These are phyloP conservation scores for Aspergillus tamarii DNA, from an alignment of 2,329 filamentous ascomycete genomes.

Conservation along the genomic window DNA sequence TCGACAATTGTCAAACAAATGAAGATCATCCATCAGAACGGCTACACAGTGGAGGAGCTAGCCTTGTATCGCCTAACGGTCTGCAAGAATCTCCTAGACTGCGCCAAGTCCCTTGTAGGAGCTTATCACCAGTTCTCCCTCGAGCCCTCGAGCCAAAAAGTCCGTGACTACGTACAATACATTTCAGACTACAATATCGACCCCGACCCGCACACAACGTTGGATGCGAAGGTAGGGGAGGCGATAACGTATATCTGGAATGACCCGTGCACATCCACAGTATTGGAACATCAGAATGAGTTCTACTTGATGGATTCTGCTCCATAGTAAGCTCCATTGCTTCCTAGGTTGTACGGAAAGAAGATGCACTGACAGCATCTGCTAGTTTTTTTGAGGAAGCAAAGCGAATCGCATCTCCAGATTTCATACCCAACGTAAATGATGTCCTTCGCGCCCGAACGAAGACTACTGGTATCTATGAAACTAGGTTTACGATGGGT, in stretches of 20 bases:
- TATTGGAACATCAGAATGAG: conserved; percentile 93
- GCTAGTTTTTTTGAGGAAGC: conserved; percentile 94
- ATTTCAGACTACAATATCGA: conserved; percentile 87
- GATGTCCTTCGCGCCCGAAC: conserved; percentile 94
- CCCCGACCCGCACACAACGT: conserved; percentile 81
- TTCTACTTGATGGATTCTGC: conserved; percentile 99
- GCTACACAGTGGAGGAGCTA: conserved; percentile 91
- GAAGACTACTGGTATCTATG: conserved; percentile 98
- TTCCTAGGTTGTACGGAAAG: conserved; percentile 4
- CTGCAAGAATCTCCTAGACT: conserved; percentile 97
- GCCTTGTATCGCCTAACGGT: conserved; percentile 93
- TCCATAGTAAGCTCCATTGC: conserved; percentile 74
- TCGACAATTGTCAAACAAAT: conserved; percentile 99
- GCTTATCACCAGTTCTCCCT: conserved; percentile 93
- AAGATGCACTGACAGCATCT: conserved; percentile 27
- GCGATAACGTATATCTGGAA: conserved; percentile 89
- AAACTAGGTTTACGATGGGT: conserved; percentile 98
- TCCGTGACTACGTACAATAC: conserved; percentile 75
- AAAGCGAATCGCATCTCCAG: conserved; percentile 75
- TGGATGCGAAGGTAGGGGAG: conserved; percentile 78
- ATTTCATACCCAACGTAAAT: conserved; percentile 91
- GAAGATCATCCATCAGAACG: conserved; percentile 99
- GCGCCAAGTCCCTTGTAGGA: conserved; percentile 87
- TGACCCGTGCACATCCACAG: conserved; percentile 77
- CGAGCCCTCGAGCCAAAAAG: conserved; percentile 71